A percentile compares a stretch with the other conserved stretches of the same genome.
Evolutionary conservation across 768 basidiomycete genomes (phyloP).

Genomic region (Lactarius akahatsu): DNA sequence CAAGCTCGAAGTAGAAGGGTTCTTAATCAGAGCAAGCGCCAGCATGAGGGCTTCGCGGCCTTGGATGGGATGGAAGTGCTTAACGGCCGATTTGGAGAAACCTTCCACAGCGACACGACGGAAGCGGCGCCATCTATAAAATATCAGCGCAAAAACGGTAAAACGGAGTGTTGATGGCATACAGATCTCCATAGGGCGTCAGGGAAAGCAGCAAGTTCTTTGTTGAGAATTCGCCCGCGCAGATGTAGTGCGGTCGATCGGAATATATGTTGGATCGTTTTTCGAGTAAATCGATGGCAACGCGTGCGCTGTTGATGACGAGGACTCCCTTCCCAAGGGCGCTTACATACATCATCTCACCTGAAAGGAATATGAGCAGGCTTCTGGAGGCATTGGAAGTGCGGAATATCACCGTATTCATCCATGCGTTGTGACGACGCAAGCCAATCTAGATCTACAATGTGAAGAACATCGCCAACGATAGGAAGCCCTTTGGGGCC

Average conservation of each 20-base stretch:
- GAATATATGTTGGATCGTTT: slow-evolving; percentile 9
- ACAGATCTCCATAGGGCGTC: slow-evolving; percentile 31
- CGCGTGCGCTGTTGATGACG: no score
- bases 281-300: slow-evolving; percentile 28
- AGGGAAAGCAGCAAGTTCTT: slow-evolving; percentile 32
- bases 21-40: slow-evolving; percentile 31
- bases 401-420: no score
- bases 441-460: no score
- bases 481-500: no score
- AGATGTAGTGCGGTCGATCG: slow-evolving; percentile 18
- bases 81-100: slow-evolving; percentile 33
- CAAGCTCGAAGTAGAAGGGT: slow-evolving; percentile 32
- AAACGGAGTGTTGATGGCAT: not conserved
- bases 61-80: slow-evolving; percentile 33
- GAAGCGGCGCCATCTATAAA: slow-evolving; percentile 31
- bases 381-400: no score
- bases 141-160: not conserved
- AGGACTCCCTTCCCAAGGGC: no score
- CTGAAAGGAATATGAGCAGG: no score
- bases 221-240: slow-evolving; percentile 34
- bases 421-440: no score
- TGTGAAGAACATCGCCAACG: no score
- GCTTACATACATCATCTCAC: no score
- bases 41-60: slow-evolving; percentile 34
- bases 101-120: slow-evolving; percentile 31